Conservation (phyloP, 208 protist genomes). For the Leishmania turanica region DNA sequence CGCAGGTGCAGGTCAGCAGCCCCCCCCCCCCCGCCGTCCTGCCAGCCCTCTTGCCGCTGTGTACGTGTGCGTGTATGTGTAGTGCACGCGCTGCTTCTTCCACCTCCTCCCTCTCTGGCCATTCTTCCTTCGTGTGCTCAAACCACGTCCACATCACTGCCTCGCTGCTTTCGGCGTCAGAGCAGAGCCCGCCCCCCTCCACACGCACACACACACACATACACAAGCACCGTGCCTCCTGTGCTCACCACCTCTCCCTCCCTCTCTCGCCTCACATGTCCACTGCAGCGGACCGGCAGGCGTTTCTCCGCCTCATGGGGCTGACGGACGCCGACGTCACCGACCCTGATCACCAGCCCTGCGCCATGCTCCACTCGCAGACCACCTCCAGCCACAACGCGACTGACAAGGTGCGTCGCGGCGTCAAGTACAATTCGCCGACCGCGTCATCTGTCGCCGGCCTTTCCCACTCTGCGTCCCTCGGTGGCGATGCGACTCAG, state of each 20-base stretch:
- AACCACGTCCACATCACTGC: not conserved
- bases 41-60: not conserved
- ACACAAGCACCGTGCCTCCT: not conserved
- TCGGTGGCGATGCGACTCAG: slow-evolving; percentile 11
- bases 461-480: slow-evolving; percentile 27
- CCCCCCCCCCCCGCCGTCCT: not conserved
- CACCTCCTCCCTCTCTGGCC: not conserved
- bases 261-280: slow-evolving; percentile 25
- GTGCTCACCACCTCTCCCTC: not conserved
- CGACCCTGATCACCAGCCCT: slow-evolving; percentile 38
- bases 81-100: not conserved
- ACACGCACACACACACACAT: not conserved
- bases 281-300: slow-evolving; percentile 45
- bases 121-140: not conserved
- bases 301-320: slow-evolving; percentile 81
- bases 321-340: slow-evolving; percentile 72
- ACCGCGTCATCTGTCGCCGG: slow-evolving; percentile 17
- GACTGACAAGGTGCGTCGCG: not conserved
- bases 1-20: not conserved
- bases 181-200: not conserved
- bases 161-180: not conserved
- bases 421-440: not conserved
- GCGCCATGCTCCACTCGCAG: not conserved
- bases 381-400: not conserved
- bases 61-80: not conserved